Conservation (phyloP, 2,329 filamentous ascomycete genomes). For the Diaporthe ilicicola region DNA sequence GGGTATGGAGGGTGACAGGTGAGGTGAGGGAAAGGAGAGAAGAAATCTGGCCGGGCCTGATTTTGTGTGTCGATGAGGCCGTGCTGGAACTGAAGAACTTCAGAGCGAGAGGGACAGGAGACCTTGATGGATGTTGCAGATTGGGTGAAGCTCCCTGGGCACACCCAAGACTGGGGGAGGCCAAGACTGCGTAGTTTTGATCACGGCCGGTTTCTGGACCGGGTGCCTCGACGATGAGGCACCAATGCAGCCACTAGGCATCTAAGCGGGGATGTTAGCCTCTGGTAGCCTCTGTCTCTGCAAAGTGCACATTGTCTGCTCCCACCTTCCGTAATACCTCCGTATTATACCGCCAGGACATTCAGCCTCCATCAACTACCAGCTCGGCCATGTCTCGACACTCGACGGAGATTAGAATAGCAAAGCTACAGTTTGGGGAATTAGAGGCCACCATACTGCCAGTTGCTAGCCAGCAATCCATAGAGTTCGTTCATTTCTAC, state of each 20-base stretch:
- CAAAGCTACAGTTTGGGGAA: neutral
- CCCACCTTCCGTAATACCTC: accelerated
- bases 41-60: conserved; percentile 16
- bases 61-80: conserved; percentile 25
- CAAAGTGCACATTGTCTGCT: neutral
- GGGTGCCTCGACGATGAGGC: conserved; percentile 21
- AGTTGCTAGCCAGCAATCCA: neutral
- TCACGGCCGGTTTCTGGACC: conserved; percentile 14
- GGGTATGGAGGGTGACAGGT: neutral
- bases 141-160: conserved; percentile 29
- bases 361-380: neutral
- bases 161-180: conserved; percentile 10
- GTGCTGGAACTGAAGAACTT: conserved; percentile 25
- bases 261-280: conserved; percentile 11
- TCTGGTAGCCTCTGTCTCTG: neutral
- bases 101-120: conserved; percentile 26
- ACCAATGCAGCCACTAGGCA: conserved; percentile 21
- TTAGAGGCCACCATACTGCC: neutral
- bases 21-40: conserved; percentile 13
- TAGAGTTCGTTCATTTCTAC: conserved; percentile 2
- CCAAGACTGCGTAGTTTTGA: conserved; percentile 17
- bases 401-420: neutral
- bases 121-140: conserved; percentile 31
- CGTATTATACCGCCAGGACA: neutral
- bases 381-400: neutral